Percentiles rank a stretch among this genome's conserved stretches.
These are phyloP conservation scores for Miamiensis avidus DNA, from an alignment of 169 alveolate species.

Conservation along the genomic window DNA sequence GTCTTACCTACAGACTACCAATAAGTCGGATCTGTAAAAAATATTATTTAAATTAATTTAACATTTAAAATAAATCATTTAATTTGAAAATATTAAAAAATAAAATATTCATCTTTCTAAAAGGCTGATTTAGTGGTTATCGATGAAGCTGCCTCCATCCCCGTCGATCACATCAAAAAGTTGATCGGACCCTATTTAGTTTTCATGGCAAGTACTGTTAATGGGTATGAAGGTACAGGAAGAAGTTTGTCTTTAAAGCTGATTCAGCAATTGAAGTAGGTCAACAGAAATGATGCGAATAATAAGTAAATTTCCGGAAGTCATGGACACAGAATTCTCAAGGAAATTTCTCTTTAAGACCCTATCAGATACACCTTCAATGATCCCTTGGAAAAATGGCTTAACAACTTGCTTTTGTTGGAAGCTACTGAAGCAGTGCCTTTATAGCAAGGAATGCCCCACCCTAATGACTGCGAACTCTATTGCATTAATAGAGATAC, in stretches of 20 bases:
- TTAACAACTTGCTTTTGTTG: slow-evolving; percentile 93
- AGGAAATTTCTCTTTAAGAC: slow-evolving; percentile 88
- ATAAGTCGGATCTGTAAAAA: slow-evolving; percentile 26
- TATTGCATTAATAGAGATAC: slow-evolving; percentile 98
- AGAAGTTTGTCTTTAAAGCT: slow-evolving; percentile 97
- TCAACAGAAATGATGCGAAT: slow-evolving; percentile 56
- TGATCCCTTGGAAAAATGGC: slow-evolving; percentile 99
- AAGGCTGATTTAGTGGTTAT: slow-evolving; percentile 97
- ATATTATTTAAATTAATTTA: no score
- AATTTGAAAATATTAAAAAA: slow-evolving; percentile 47
- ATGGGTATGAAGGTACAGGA: slow-evolving; percentile 99
- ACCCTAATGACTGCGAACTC: slow-evolving; percentile 94
- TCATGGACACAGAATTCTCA: slow-evolving; percentile 42
- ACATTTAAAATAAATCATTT: slow-evolving; percentile 51
- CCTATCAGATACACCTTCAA: slow-evolving; percentile 98
- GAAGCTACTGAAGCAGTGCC: slow-evolving; percentile 93
- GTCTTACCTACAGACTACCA: slow-evolving; percentile 83
- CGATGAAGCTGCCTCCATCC: slow-evolving; percentile 99
- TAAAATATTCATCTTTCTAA: slow-evolving; percentile 45
- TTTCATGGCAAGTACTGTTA: slow-evolving; percentile 97
- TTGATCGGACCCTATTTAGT: slow-evolving; percentile 94
- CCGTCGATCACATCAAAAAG: slow-evolving; percentile 95
- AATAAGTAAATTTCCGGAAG: not conserved
- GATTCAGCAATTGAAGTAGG: slow-evolving; percentile 88
- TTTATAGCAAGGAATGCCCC: slow-evolving; percentile 86